Percentiles rank a stretch among this genome's conserved stretches.
phyloP scores from a whole-genome alignment of 1,284 basidiomycete genomes.

The Trichosporon faecale region DNA sequence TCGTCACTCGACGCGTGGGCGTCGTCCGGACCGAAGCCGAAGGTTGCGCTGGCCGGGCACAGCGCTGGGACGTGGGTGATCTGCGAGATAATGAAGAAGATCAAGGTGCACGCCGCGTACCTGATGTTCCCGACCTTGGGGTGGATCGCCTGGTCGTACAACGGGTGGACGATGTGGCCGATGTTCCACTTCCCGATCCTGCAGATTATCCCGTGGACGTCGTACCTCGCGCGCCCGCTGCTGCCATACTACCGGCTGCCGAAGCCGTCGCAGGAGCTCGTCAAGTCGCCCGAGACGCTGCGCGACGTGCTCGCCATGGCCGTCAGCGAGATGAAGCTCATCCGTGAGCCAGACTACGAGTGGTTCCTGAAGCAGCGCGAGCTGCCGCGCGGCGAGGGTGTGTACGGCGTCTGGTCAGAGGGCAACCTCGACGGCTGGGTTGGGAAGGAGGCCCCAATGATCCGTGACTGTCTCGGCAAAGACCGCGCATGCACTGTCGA shows the following conservation, averaged over 20 bases:
- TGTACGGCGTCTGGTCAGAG: constrained; percentile 40
- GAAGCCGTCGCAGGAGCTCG: constrained; percentile 35
- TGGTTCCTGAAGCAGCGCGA: constrained; percentile 34
- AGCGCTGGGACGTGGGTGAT: constrained; percentile 48
- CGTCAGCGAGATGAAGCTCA: constrained; percentile 45
- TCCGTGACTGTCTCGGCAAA: constrained; percentile 35
- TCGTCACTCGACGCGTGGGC: constrained; percentile 34
- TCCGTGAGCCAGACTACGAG: constrained; percentile 41
- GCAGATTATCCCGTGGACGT: constrained; percentile 29
- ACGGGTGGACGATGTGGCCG: constrained; percentile 48
- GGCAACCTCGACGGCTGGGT: constrained; percentile 46
- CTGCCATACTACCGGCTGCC: constrained; percentile 35
- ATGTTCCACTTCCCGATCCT: constrained; percentile 43
- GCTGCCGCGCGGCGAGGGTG: constrained; percentile 6
- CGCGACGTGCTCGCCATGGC: constrained; percentile 42
- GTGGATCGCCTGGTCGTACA: constrained; percentile 45
- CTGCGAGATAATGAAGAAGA: constrained; percentile 40
- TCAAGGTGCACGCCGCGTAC: constrained; percentile 30
- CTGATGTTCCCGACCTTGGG: constrained; percentile 46
- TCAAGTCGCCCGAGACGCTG: constrained; percentile 41
- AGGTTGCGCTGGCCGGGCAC: constrained; percentile 46
- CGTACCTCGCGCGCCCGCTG: constrained; percentile 30
- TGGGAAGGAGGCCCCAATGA: constrained; percentile 41
- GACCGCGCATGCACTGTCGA: constrained; percentile 32
- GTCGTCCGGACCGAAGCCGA: constrained; percentile 15